phyloP scores from a whole-genome alignment of 305 asterid genomes.

The Rubia peregrina region DNA sequence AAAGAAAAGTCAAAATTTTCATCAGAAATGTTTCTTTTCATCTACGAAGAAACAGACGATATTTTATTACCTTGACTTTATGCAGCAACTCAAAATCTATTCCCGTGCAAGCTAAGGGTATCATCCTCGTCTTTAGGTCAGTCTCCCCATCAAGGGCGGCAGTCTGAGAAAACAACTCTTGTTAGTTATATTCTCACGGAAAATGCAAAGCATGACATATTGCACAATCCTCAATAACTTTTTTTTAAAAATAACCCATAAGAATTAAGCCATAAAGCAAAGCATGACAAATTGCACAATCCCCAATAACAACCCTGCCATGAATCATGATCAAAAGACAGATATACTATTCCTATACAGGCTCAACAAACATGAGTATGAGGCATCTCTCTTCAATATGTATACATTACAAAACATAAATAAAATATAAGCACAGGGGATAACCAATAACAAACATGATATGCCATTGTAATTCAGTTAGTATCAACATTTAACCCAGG shows the following conservation, averaged over 20 bases:
- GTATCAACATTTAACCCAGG: too few relatives aligned
- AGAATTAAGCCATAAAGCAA: not conserved
- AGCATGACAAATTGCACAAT: not conserved
- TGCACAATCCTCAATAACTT: not conserved
- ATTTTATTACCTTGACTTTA: slow-evolving; percentile 68
- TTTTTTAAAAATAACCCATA: too few relatives aligned
- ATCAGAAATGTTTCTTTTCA: not conserved
- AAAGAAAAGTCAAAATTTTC: slow-evolving; percentile 2
- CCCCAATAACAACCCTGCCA: not conserved
- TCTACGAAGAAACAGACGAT: not conserved
- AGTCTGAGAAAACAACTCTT: slow-evolving; percentile 46
- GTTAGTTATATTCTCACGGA: slow-evolving; percentile 11
- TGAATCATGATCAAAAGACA: not conserved
- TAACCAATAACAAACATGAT: not conserved
- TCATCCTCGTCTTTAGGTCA: slow-evolving; percentile 83
- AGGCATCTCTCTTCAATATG: not conserved
- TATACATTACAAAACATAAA: not conserved
- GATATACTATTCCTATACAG: not conserved
- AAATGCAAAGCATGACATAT: not conserved
- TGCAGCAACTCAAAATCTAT: slow-evolving; percentile 84
- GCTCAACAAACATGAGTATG: not conserved
- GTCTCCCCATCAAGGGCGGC: slow-evolving; percentile 98
- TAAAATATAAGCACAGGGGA: not conserved
- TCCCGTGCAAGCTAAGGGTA: slow-evolving; percentile 95
- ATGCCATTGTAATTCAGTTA: not conserved